phyloP scores from a whole-genome alignment of 768 basidiomycete genomes.

The Holtermannia corniformis region DNA sequence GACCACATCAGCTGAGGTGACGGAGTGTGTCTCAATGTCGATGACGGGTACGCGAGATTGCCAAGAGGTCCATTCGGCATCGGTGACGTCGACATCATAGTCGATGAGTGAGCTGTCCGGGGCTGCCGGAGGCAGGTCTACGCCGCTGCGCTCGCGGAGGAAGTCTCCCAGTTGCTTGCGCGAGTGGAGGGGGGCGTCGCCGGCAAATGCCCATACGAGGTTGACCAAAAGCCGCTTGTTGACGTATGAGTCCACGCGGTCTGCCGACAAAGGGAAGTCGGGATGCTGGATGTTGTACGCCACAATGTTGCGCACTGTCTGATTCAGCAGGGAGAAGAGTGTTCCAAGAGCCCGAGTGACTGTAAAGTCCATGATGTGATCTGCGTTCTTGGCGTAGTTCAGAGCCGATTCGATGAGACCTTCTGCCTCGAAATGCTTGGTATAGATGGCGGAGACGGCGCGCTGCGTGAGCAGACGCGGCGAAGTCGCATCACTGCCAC shows the following conservation, averaged over 20 bases:
- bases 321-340: slow-evolving; percentile 93
- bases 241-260: slow-evolving; percentile 83
- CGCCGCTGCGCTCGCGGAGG: slow-evolving; percentile 70
- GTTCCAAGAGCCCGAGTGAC: slow-evolving; percentile 82
- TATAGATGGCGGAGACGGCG: slow-evolving; percentile 55
- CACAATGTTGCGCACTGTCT: slow-evolving; percentile 81
- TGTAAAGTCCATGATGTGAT: slow-evolving; percentile 99
- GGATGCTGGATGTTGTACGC: slow-evolving; percentile 92
- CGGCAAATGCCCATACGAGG: slow-evolving; percentile 96
- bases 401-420: slow-evolving; percentile 75
- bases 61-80: slow-evolving; percentile 86
- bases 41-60: slow-evolving; percentile 83
- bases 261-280: slow-evolving; percentile 79
- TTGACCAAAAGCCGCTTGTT: slow-evolving; percentile 79
- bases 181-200: slow-evolving; percentile 83
- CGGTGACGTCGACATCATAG: slow-evolving; percentile 79
- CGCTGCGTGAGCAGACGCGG: slow-evolving; percentile 16
- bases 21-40: slow-evolving; percentile 92
- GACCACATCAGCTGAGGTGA: slow-evolving; percentile 91
- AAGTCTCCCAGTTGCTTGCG: slow-evolving; percentile 84
- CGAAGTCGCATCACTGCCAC: not conserved
- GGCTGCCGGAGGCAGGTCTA: slow-evolving; percentile 71
- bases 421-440: slow-evolving; percentile 70
- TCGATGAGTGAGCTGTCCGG: slow-evolving; percentile 77
- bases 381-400: slow-evolving; percentile 67